Evolutionary conservation across 2,329 filamentous ascomycete genomes (phyloP), one percentile per base, ranked within the genome.

Genomic region (Microcyclospora pomicola): DNA sequence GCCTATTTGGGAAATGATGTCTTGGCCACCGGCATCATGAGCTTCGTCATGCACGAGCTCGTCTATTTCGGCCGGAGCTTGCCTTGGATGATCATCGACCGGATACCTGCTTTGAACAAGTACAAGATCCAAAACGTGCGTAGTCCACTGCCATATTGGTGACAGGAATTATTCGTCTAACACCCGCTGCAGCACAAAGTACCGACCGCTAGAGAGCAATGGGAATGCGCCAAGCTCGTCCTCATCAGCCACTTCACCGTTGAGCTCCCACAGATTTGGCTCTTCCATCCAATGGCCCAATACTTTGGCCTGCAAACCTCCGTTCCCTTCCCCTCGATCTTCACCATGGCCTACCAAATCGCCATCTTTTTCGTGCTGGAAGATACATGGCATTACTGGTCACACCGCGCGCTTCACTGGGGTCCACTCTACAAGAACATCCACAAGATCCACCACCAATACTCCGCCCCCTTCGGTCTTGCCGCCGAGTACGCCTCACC

Each of bases 381-480:
- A 64, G 91, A 98, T 63, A 69, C 88, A 49, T 98, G 91, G 91
- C 91, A 98, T 66, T 98, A 98, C 72, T 96, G 87, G 79, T 77
- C 77, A 50, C 91, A 98, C 67, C 85, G 91, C 51, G 75, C 74
- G 32, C 77, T 98, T 65, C 91, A 98, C 71, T 92, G 85, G 69
- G 87, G 84, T 15, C 84, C 86, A 30, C 77, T 98, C 5, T 98
- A 98, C 77, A 93, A 86, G 70, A 75, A 79, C 56, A 83, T 98
- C 54, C 91, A 98, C 75, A 98, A 98, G 71, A 87, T 98, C 52
- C 91, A 98, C 68, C 91, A 98, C 70, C 88, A 91, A 56, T 98
- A 98, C 70, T 94, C 86, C 29, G 91, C 91, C 10, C 91, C 91
- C 13, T 98, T 98, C 58, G 91, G 91, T 50, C 72, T 98, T 37